phyloP scores from a whole-genome alignment of 2,329 filamentous ascomycete genomes.

The Annulohypoxylon truncatum region DNA sequence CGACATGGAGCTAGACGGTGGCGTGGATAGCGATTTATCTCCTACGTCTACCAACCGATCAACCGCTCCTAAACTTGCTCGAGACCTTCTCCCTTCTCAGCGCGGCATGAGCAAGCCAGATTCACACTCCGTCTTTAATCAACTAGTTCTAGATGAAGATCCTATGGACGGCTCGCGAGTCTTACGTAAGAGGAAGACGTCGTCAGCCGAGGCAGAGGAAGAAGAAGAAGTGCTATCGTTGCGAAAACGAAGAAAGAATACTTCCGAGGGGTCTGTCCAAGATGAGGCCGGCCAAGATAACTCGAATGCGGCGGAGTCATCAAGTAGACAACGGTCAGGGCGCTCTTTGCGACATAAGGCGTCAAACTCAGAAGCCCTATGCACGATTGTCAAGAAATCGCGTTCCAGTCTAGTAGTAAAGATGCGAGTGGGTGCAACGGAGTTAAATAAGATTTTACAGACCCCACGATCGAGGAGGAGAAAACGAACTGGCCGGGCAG shows the following conservation, averaged over 20 bases:
- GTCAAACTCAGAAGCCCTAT: conserved; percentile 53
- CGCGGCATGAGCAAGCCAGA: conserved; percentile 72
- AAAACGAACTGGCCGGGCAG: conserved; percentile 57
- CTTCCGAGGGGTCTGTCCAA: conserved; percentile 56
- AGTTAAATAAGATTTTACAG: conserved; percentile 70
- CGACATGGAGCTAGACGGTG: conserved; percentile 48
- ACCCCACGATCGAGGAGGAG: conserved; percentile 69
- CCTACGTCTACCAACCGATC: conserved; percentile 61
- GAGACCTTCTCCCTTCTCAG: conserved; percentile 77
- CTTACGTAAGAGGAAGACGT: conserved; percentile 86
- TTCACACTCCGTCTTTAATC: conserved; percentile 82
- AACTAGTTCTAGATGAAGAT: conserved; percentile 77
- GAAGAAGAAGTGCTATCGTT: conserved; percentile 63
- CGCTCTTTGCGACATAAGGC: conserved; percentile 69
- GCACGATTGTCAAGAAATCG: conserved; percentile 57
- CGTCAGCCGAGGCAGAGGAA: conserved; percentile 73
- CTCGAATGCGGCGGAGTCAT: conserved; percentile 50
- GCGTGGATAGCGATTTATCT: conserved; percentile 51
- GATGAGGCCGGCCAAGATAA: conserved; percentile 51
- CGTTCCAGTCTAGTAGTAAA: conserved; percentile 64
- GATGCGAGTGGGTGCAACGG: conserved; percentile 67
- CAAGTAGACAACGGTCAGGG: conserved; percentile 58
- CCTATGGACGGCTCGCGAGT: conserved; percentile 80
- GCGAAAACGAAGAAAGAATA: conserved; percentile 66
- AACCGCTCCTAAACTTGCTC: conserved; percentile 73